phyloP scores from a whole-genome alignment of 164 flowering plant genomes.

The Tetrastigma voinierianum region DNA sequence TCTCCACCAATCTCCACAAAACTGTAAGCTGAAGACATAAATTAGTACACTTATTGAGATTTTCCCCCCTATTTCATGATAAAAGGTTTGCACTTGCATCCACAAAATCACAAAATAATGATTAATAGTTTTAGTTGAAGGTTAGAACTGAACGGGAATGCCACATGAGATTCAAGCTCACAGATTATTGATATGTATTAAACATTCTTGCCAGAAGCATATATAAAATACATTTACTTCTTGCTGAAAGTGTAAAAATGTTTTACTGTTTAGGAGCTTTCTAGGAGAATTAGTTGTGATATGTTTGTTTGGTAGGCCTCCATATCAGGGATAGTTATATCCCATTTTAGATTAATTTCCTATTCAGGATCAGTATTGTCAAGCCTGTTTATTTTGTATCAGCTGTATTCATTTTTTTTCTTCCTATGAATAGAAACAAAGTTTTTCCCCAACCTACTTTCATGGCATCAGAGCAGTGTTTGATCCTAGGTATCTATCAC shows the following conservation, averaged over 20 bases:
- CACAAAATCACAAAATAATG: background rate
- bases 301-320: too few species aligned
- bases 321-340: too few species aligned
- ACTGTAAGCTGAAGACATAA: constrained; percentile 81
- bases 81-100: background rate
- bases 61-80: background rate
- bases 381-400: too few species aligned
- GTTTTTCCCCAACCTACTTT: too few species aligned
- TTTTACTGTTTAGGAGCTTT: too few species aligned
- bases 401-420: too few species aligned
- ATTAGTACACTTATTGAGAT: constrained; percentile 42
- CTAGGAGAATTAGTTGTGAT: too few species aligned
- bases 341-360: too few species aligned
- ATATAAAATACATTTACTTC: background rate
- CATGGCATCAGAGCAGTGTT: too few species aligned
- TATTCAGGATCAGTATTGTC: too few species aligned
- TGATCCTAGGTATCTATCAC: too few species aligned
- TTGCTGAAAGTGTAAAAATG: background rate
- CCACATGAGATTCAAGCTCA: background rate
- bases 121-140: background rate
- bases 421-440: too few species aligned
- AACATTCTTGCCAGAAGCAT: background rate
- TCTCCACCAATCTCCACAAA: constrained; percentile 88
- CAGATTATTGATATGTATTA: background rate
- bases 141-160: background rate